phyloP scores from a whole-genome alignment of 345 rosid species.

The Sonneratia alba region DNA sequence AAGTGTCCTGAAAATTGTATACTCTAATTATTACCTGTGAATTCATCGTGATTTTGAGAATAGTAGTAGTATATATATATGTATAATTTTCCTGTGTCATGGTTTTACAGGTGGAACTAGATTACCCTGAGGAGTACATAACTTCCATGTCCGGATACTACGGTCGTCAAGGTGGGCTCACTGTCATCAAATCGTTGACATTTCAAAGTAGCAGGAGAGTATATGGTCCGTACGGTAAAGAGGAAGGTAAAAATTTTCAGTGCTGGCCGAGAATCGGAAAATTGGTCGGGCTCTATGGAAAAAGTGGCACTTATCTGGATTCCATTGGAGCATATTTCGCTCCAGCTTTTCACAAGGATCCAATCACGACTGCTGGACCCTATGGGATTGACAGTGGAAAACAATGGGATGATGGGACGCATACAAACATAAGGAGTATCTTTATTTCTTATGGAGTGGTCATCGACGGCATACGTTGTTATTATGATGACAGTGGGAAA shows the following conservation, averaged over 20 bases:
- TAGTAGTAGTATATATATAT: no score
- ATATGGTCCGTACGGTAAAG: neutral
- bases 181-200: neutral
- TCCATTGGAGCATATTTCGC: slow-evolving; percentile 7
- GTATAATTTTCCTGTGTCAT: no score
- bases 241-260: neutral
- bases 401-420: slow-evolving; percentile 1
- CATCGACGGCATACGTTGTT: neutral
- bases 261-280: neutral
- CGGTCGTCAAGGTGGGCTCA: neutral
- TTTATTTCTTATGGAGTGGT: neutral
- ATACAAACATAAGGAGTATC: neutral
- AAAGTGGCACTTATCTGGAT: neutral
- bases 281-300: neutral
- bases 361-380: neutral
- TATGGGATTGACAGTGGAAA: neutral
- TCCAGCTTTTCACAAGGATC: neutral
- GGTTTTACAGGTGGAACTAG: neutral
- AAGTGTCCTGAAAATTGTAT: no score
- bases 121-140: neutral
- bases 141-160: neutral
- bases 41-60: no score
- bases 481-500: neutral
- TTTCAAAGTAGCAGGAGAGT: slow-evolving; percentile 8
- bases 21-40: no score